Base-by-base conservation (phyloP, 163 green algal genomes). In the Scenedesmus sp. region DNA sequence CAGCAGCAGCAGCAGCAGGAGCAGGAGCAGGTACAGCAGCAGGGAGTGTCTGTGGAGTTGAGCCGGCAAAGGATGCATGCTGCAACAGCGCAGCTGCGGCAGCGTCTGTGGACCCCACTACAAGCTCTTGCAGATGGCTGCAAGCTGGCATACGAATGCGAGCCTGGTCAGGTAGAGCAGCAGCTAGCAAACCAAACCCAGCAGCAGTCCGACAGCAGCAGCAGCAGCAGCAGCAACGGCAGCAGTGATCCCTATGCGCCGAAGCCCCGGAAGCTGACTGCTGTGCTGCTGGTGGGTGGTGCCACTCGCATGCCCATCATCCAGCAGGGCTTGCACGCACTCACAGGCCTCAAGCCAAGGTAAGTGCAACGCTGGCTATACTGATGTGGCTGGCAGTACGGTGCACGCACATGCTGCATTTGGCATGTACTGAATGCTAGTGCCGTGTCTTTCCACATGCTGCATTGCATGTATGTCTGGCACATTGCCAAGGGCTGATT, bases 261-360 rank as follows among this genome's bases (percentile, higher is more conserved):
- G 2, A 95, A 95, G 18, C 96, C 96, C 0, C 94, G 96, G 3
- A 92, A 92, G 56, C 92, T 98, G 56, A 96, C 93, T 12, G 94
- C 95, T 35, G 91, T 98, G 24, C 91, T 98, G 81, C 90, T 99
- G 44, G 97, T 98, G 70, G 97, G 97, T 9, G 96, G 95, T 2
- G 94, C 94, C 3, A 98, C 97, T 4, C 92, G 94, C 33, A 94
- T 98, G 85, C 96, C 96, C 1, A 92, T 85, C 10, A 93, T 99
- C 61, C 92, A 93, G 78, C 43, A 87, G 35, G 96, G 97, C 61
- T 86, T 98, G 37, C 80, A 85, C 22, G 83, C 91, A 35, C 86
- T 96, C 18, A 97, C 96, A 30, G 95, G 95, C 46, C 59, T 94
- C 43, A 30, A 89, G 80, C 87, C 91, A 10, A 82, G 82, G 87